Evolutionary conservation across 2,329 filamentous ascomycete species (phyloP), one percentile per base, ranked within the genome.

Genomic region (Epichloe glyceriae): DNA sequence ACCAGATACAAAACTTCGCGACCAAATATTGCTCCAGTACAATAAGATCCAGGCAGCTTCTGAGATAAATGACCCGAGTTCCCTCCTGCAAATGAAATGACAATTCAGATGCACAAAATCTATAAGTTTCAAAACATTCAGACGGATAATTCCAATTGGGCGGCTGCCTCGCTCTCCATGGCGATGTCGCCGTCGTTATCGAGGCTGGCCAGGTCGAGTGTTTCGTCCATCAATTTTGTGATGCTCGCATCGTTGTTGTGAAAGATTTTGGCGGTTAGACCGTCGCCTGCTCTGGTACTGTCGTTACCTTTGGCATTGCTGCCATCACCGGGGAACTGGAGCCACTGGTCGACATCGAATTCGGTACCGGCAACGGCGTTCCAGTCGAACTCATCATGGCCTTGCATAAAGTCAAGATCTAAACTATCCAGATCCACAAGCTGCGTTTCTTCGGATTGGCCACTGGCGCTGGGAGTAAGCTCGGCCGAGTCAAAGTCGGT

Each of bases 321-420:
- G 6, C 70, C 72, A 47, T 78, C 76, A 2, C 70, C 69, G 5
- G 75, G 76, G 54, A 78, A 80, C 53, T 80, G 73, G 20, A 80
- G 67, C 74, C 75, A 80, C 57, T 79, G 75, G 52, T 79, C 75
- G 49, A 79, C 75, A 50, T 80, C 76, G 52, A 79, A 72, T 53
- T 77, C 75, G 8, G 73, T 72, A 5, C 70, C 73, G 15, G 73
- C 67, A 4, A 76, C 65, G 19, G 71, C 71, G 55, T 74, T 73
- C 75, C 75, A 79, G 55, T 78, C 75, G 51, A 78, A 75, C 48
- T 73, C 73, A 44, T 72, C 71, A 47, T 71, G 69, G 33, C 67
- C 68, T 49, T 70, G 66, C 58, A 70, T 65, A 46, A 75, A 70
- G 57, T 76, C 72, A 46, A 74, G 66, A 46, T 74, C 72, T 55